Base-by-base conservation (phyloP, 441 rosid species). In the Hura crepitans region DNA sequence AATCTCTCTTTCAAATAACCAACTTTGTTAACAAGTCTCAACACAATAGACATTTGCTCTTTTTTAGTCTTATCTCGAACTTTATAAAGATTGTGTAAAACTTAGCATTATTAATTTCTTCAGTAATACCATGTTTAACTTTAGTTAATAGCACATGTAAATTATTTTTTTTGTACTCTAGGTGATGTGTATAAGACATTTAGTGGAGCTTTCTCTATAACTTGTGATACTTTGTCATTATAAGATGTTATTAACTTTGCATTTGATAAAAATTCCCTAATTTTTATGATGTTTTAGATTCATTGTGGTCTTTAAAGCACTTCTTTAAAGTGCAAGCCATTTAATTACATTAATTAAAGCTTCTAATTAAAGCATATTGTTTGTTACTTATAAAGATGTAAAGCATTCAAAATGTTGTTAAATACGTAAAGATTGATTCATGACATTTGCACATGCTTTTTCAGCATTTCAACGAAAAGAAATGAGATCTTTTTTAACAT, bases 271-370 rank as follows among this genome's bases (percentile, higher is more conserved):
- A n/a, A 30, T 59, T 59, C 0, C 43, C 23, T 2, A 1, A 22
- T 6, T 17, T 59, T 0, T 1, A 0, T 15, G 43, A 30, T 30
- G 5, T 11, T 3, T 9, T 15, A 5, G 43, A 2, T 17, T 59
- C 23, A 45, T 42, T 22, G 13, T 62, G 33, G 0, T 35, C 53
- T 43, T 25, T 42, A 11, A 62, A 42, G 53, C 20, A 62, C 66
- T 22, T 11, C 6, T 33, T 62, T 62, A 51, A 39, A 62, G 43
- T 39, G 66, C 10, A 7, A 62, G n/a, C 51, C 66, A 62, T 20
- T 14, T 20, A 42, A 14, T 17, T 20, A 13, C 50, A 18, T 62
- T n/a, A 22, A 62, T 43, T 20, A 31, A 62, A 25, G n/a, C 10
- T 22, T 43, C 22, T 6, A 62, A 20, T 13, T n/a, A 31, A n/a